These are phyloP conservation scores for Clavaria fumosa DNA, from an alignment of 768 basidiomycete genomes.

Conservation along the genomic window DNA sequence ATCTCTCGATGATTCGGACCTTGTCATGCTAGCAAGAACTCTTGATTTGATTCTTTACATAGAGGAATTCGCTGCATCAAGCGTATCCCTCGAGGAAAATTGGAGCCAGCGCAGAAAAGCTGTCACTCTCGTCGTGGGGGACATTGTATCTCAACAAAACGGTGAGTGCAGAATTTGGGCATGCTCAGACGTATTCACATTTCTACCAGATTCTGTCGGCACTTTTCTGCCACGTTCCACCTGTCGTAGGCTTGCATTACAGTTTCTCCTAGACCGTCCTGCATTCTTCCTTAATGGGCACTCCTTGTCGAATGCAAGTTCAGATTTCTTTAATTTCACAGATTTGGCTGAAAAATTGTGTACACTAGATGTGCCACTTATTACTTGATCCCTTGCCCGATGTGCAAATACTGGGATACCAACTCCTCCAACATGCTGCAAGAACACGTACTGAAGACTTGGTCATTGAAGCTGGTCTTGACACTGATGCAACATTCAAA, in stretches of 20 bases:
- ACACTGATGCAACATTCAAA: constrained; percentile 39
- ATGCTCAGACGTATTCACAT: constrained; percentile 3
- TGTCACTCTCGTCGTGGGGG: constrained; percentile 42
- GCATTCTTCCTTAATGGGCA: constrained; percentile 42
- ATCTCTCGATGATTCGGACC: constrained; percentile 38
- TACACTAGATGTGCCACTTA: constrained; percentile 60
- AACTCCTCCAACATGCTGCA: constrained; percentile 54
- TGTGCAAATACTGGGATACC: constrained; percentile 69
- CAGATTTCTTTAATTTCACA: not conserved
- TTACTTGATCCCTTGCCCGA: constrained; percentile 44
- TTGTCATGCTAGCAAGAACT: constrained; percentile 54
- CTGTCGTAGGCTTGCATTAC: constrained; percentile 53
- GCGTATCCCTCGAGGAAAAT: constrained; percentile 51
- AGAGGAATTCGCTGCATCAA: constrained; percentile 54
- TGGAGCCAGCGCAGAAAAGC: constrained; percentile 47
- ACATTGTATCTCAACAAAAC: constrained; percentile 38
- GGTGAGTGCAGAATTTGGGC: constrained; percentile 24
- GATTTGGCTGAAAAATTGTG: not conserved
- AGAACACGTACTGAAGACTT: constrained; percentile 64
- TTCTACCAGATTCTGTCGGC: constrained; percentile 15
- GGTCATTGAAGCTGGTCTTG: constrained; percentile 78
- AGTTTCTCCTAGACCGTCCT: constrained; percentile 54
- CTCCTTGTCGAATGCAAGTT: constrained; percentile 45
- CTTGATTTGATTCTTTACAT: constrained; percentile 51
- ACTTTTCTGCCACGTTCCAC: constrained; percentile 44